A percentile compares a stretch with the other conserved stretches of the same genome.
Conservation (phyloP, 1,284 basidiomycete genomes). For the Ganoderma lucidum region DNA sequence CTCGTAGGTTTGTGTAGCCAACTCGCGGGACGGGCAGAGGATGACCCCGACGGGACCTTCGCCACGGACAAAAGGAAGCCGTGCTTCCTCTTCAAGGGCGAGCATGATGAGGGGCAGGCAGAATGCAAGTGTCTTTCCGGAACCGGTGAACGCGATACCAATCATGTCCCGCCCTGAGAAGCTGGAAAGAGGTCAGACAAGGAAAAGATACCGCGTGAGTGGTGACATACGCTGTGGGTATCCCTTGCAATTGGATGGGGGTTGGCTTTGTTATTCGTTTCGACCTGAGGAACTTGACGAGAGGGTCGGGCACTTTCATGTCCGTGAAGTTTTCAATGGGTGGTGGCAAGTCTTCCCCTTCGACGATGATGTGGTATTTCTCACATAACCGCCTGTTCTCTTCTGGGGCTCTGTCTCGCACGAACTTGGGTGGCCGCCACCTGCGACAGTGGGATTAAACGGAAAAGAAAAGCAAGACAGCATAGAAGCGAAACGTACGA, state of each 20-base stretch:
- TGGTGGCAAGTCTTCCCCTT: conserved; percentile 93
- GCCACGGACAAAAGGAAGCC: conserved; percentile 88
- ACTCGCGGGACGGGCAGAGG: conserved; percentile 94
- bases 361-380: conserved; percentile 91
- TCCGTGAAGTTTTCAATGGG: conserved; percentile 94
- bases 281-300: conserved; percentile 84
- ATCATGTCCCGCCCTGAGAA: conserved; percentile 94
- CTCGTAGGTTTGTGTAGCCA: conserved; percentile 97
- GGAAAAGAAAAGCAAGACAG: conserved; percentile 13
- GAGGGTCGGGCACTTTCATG: conserved; percentile 94
- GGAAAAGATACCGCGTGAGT: background rate
- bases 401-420: conserved; percentile 74
- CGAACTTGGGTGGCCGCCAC: conserved; percentile 90
- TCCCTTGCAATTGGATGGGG: conserved; percentile 97
- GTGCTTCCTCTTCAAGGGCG: conserved; percentile 91
- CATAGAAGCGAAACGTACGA: conserved; percentile 57
- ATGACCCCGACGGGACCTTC: conserved; percentile 97
- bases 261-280: conserved; percentile 91
- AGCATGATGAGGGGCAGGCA: conserved; percentile 96
- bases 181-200: conserved; percentile 48
- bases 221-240: conserved; percentile 85
- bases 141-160: conserved; percentile 85
- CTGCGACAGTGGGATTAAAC: conserved; percentile 46
- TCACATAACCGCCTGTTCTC: conserved; percentile 84
- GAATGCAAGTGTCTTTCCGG: conserved; percentile 85